Evolutionary conservation across 495 filamentous ascomycete species (phyloP).

Genomic region (Aspergillus conjunctus): DNA sequence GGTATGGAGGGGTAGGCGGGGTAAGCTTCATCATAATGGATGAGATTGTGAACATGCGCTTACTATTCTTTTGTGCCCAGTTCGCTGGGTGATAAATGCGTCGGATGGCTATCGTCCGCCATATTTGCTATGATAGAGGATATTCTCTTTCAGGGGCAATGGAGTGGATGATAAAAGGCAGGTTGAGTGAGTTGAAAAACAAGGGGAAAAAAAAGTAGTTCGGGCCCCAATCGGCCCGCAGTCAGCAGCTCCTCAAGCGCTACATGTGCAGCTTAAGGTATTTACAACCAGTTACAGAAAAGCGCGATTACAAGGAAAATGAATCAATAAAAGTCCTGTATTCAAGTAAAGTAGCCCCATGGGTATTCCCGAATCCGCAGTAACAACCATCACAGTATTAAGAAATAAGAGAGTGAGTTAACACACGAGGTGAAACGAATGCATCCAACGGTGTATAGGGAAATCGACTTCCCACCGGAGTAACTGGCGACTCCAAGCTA

Average conservation of each 20-base stretch:
- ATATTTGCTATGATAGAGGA: slow-evolving; percentile 17
- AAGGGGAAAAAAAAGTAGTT: slow-evolving; percentile 5
- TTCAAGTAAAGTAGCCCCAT: slow-evolving; percentile 19
- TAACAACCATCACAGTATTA: slow-evolving; percentile 24
- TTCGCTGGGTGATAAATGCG: slow-evolving; percentile 53
- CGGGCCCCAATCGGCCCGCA: slow-evolving; percentile 18
- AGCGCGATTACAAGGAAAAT: background rate
- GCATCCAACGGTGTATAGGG: slow-evolving; percentile 8
- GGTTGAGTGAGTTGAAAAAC: background rate
- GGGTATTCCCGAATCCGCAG: slow-evolving; percentile 26
- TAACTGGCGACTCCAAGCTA: slow-evolving; percentile 2
- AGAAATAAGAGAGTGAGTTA: slow-evolving; percentile 24
- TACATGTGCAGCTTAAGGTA: background rate
- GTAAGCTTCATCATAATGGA: slow-evolving; percentile 5
- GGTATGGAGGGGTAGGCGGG: slow-evolving; percentile 28
- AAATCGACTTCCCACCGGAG: background rate
- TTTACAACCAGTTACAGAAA: background rate
- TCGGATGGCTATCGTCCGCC: slow-evolving; percentile 33
- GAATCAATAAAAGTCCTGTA: slow-evolving; percentile 13
- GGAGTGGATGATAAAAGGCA: background rate
- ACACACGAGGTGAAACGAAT: slow-evolving; percentile 19
- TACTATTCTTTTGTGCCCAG: slow-evolving; percentile 60
- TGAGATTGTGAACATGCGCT: slow-evolving; percentile 15
- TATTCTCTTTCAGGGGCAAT: slow-evolving; percentile 3
- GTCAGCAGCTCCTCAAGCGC: background rate